These are phyloP conservation scores for Colletotrichum tofieldiae DNA, from an alignment of 2,329 filamentous ascomycete genomes.

Conservation along the genomic window DNA sequence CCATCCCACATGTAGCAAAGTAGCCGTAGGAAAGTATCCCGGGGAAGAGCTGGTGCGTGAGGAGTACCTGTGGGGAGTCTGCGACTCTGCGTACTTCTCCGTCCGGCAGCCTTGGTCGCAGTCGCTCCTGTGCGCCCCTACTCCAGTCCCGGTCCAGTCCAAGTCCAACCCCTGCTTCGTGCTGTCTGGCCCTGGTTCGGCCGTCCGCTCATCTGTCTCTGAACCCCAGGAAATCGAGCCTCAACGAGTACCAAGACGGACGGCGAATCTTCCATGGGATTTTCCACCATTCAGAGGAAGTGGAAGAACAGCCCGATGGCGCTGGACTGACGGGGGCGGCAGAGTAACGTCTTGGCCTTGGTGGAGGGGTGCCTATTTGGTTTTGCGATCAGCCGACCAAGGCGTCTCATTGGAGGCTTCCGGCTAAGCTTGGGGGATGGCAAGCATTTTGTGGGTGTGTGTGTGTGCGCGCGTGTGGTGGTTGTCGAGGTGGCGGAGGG, in stretches of 20 bases:
- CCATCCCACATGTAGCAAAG: slow-evolving; percentile 22
- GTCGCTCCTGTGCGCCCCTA: slow-evolving; percentile 32
- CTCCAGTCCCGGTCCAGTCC: not conserved
- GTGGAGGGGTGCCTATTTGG: slow-evolving; percentile 3
- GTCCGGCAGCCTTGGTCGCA: slow-evolving; percentile 29
- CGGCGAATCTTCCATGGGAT: slow-evolving; percentile 42
- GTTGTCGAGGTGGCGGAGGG: slow-evolving; percentile 23
- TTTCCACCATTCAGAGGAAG: slow-evolving; percentile 43
- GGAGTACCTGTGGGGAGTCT: slow-evolving; percentile 11
- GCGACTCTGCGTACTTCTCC: slow-evolving; percentile 25
- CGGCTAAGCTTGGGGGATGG: slow-evolving; percentile 20
- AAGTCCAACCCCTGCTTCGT: slow-evolving; percentile 5
- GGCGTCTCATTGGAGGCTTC: slow-evolving; percentile 36
- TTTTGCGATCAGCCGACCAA: slow-evolving; percentile 37
- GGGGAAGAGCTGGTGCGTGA: slow-evolving; percentile 8
- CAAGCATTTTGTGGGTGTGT: slow-evolving; percentile 20
- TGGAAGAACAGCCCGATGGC: slow-evolving; percentile 26
- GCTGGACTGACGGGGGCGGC: slow-evolving; percentile 35
- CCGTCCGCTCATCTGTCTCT: slow-evolving; percentile 29
- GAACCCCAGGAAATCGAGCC: slow-evolving; percentile 39
- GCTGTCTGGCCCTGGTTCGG: slow-evolving; percentile 25
- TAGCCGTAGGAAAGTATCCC: slow-evolving; percentile 3
- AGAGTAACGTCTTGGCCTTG: slow-evolving; percentile 36
- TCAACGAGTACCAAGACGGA: slow-evolving; percentile 43
- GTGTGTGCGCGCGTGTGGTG: not conserved